A percentile compares a stretch with the other conserved stretches of the same genome.
Conservation (phyloP, 768 basidiomycete genomes). For the Suillus sp. region DNA sequence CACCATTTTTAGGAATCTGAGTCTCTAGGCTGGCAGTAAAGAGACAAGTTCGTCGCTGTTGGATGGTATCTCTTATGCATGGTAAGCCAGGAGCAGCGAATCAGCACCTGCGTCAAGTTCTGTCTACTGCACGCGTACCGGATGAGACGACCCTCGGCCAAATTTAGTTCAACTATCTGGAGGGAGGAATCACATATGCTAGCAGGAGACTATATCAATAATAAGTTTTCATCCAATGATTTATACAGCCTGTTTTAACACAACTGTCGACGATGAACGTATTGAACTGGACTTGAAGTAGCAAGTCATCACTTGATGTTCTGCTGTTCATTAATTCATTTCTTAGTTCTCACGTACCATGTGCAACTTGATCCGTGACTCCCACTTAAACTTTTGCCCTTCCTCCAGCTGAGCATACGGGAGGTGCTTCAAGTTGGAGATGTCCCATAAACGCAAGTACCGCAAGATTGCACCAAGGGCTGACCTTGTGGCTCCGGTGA, state of each 20-base stretch:
- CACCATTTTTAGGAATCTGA: background rate
- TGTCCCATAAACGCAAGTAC: constrained; percentile 14
- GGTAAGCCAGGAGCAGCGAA: background rate
- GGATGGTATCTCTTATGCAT: background rate
- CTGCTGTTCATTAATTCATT: background rate
- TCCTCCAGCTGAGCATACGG: background rate
- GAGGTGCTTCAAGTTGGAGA: background rate
- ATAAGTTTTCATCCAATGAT: background rate
- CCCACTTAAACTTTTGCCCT: background rate
- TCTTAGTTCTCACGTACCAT: background rate
- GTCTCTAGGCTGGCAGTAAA: background rate
- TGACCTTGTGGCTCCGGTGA: background rate
- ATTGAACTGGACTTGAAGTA: background rate
- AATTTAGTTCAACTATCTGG: background rate
- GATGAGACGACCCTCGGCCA: too few species aligned
- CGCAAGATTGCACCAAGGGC: background rate
- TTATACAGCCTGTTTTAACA: background rate
- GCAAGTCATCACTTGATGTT: too few species aligned
- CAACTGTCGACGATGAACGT: background rate
- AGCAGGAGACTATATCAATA: background rate
- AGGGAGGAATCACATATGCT: background rate
- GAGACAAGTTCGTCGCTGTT: background rate
- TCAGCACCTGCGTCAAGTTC: background rate
- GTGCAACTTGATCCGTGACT: background rate
- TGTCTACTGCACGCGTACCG: background rate